Conservation (phyloP, 371 early-diverging fungal genomes). For the Vairimorpha necatrix region DNA sequence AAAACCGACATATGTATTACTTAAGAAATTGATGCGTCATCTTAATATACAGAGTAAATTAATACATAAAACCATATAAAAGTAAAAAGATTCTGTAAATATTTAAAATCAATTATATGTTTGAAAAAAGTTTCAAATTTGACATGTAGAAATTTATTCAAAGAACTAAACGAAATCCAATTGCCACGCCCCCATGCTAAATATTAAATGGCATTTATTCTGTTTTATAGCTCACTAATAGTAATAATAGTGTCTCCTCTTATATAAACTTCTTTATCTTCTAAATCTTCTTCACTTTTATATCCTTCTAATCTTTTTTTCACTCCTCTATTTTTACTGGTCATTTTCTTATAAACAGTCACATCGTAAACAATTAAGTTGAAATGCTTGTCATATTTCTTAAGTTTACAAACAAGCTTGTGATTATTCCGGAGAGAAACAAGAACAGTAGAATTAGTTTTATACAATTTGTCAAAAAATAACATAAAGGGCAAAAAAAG, state of each 20-base stretch:
- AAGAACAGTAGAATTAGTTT: conserved; percentile 4
- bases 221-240: conserved; percentile 1
- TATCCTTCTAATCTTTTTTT: conserved; percentile 35
- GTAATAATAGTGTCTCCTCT: not conserved
- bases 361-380: conserved; percentile 49
- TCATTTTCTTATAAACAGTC: conserved; percentile 21
- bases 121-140: no score
- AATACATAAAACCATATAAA: no score
- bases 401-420: conserved; percentile 25
- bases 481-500: not conserved
- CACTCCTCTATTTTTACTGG: conserved; percentile 33
- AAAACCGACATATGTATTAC: no score
- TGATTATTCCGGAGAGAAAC: conserved; percentile 31
- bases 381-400: conserved; percentile 51
- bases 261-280: not conserved
- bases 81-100: no score
- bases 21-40: no score
- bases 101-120: no score
- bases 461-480: not conserved
- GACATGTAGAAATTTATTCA: no score
- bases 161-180: no score
- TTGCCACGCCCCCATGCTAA: no score
- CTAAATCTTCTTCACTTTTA: conserved; percentile 9
- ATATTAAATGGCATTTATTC: no score
- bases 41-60: no score